Evolutionary conservation across 2,329 filamentous ascomycete species (phyloP), one percentile per base, ranked within the genome.

Genomic region (Zymoseptoria passerinii): DNA sequence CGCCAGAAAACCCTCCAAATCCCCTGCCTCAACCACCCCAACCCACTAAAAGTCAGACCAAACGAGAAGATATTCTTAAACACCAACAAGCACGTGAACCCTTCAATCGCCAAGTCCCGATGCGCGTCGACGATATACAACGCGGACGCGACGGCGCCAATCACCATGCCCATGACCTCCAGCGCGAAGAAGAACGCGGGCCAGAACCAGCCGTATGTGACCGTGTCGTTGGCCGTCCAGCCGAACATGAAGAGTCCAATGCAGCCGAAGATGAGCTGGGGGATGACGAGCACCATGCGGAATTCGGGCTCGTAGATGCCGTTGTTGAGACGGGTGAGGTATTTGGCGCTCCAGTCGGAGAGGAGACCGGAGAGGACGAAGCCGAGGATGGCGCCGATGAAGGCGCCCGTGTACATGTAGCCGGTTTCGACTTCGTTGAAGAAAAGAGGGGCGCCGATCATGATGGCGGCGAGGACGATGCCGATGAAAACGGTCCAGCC

Each of bases 61-160:
- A 95, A 96, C 62, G 86, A 89, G 76, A 96, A 95, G 62, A 96
- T 82, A 74, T 96, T 96, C 75, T 96, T 96, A 80, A 96, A 96
- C 56, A 96, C 86, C 63, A 96, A 82, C 71, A 94, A 83, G 74
- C 90, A 89, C 0, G 91, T 96, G 72, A 96, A 95, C 6, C 86
- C 89, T 74, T 96, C 92, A 52, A 96, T 83, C 0, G 89, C 84
- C 58, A 95, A 83, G 61, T 92, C 86, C 7, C 91, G 86, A 74
- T 96, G 92, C 0, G 92, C 92, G 75, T 96, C 92, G 7, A 96
- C 89, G 68, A 96, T 87, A 70, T 97, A 97, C 23, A 96, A 76
- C 0, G 89, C 89, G 61, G 85, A 88, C 1, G 89, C 86, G 1
- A 96, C 90, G 1, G 92, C 90, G 0, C 92, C 92, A 69, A 95